Evolutionary conservation across 306 rosid species (phyloP).

Genomic region (Vicia sativa): DNA sequence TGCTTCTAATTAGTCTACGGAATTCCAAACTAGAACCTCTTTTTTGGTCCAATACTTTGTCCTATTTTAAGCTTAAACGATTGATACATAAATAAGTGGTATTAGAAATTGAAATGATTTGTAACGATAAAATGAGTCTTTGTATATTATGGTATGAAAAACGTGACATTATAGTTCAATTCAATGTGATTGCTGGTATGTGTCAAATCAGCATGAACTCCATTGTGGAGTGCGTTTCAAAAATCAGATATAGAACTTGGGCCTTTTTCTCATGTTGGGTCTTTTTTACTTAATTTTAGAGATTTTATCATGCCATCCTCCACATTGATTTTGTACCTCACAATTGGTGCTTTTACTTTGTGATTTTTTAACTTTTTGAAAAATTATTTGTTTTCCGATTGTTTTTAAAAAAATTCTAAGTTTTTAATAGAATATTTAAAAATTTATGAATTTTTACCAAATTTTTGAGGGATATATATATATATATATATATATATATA

Average conservation of each 20-base stretch:
- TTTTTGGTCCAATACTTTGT: not conserved
- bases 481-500: no score
- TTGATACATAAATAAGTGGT: not conserved
- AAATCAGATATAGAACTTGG: not conserved
- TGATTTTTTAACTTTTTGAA: no score
- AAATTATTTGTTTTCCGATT: no score
- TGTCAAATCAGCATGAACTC: not conserved
- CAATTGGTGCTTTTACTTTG: no score
- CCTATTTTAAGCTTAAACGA: not conserved
- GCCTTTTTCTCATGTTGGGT: not conserved
- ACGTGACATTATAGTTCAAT: conserved; percentile 12
- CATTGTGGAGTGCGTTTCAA: not conserved
- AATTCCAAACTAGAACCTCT: not conserved
- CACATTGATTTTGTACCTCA: no score
- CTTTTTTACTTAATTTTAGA: not conserved
- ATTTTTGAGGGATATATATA: no score
- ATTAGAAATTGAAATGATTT: not conserved
- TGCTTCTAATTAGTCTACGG: no score
- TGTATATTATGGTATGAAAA: not conserved
- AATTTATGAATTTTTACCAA: no score
- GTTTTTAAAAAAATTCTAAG: no score
- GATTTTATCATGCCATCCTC: no score
- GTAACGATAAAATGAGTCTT: not conserved
- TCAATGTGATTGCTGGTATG: not conserved
- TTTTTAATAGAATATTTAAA: no score